Base-by-base conservation (phyloP, 2,329 filamentous ascomycete genomes). In the Cordyceps javanica region DNA sequence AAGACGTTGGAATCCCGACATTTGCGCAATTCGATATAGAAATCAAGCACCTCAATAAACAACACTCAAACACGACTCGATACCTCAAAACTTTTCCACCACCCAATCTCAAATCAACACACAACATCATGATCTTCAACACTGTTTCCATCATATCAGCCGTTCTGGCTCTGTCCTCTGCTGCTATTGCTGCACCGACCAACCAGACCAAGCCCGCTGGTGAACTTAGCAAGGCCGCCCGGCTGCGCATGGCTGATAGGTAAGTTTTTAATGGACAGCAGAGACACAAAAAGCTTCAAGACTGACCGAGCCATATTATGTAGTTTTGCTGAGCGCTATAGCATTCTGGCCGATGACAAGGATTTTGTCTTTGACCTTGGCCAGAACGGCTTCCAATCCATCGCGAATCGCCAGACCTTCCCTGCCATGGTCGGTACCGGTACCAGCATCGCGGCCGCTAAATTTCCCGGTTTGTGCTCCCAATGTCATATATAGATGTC, bases 361-460 rank as follows among this genome's bases (percentile, higher is more conserved):
- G 69, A 79, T 60, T 80, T 80, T 66, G 65, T 78, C 66, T 81
- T 79, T 68, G 72, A 78, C 67, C 81, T 81, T 69, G 72, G 71
- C 64, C 62, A 63, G 55, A 67, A 70, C 45, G 79, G 78, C 39
- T 79, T 79, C 41, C 72, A 78, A 63, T 72, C 82, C 60, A 69
- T 80, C 38, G 71, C 75, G 21, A 81, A 82, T 70, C 75, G 80
- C 65, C 77, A 79, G 69, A 77, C 75, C 36, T 84, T 83, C 69
- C 81, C 82, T 3, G 79, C 80, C 26, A 75, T 84, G 21, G 77
- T 81, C 21, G 75, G 77, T 49, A 80, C 78, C 4, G 75, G 75
- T 21, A 69, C 77, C 36, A 75, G 74, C 58, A 79, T 81, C 72
- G 77, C 78, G 3, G 68, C 83, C 8, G 80, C 78, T 41, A 77